These are phyloP conservation scores for Prunus persica DNA, from an alignment of 306 rosid genomes.

Conservation along the genomic window DNA sequence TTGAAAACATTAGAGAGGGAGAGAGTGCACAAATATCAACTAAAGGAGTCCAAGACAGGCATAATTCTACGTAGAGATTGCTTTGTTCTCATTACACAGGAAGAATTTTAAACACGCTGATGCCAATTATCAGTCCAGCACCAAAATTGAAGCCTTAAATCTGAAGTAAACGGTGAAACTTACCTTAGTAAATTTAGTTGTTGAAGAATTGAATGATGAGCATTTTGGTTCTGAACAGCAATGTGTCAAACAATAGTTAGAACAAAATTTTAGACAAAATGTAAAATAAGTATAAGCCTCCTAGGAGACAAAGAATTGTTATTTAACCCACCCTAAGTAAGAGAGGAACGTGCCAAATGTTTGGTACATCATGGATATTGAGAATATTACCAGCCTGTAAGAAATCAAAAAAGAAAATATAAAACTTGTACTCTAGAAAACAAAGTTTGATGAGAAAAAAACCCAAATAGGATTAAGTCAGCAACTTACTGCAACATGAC, in stretches of 20 bases:
- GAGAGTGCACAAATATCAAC: slow-evolving; percentile 13
- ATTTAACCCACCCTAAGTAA: slow-evolving; percentile 74
- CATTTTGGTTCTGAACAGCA: slow-evolving; percentile 78
- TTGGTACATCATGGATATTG: slow-evolving; percentile 95
- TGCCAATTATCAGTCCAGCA: neutral
- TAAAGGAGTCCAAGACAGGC: neutral
- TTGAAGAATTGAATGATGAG: slow-evolving; percentile 76
- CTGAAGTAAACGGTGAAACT: slow-evolving; percentile 13
- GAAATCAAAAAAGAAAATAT: slow-evolving; percentile 18
- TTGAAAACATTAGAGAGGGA: neutral
- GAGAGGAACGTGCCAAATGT: slow-evolving; percentile 97
- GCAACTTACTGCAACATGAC: slow-evolving; percentile 94
- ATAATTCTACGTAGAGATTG: slow-evolving; percentile 5
- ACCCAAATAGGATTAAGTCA: neutral
- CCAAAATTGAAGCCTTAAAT: slow-evolving; percentile 8
- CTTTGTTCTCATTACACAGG: slow-evolving; percentile 7
- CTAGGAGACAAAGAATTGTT: slow-evolving; percentile 11
- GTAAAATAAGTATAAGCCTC: slow-evolving; percentile 21
- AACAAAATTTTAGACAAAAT: slow-evolving; percentile 18
- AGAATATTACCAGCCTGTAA: slow-evolving; percentile 79
- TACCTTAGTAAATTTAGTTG: slow-evolving; percentile 78
- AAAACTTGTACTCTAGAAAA: slow-evolving; percentile 28
- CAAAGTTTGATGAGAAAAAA: slow-evolving; percentile 13
- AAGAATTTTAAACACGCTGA: slow-evolving; percentile 15
- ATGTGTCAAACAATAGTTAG: slow-evolving; percentile 22